phyloP scores from a whole-genome alignment of 768 basidiomycete genomes.

The Podaxis sp. region DNA sequence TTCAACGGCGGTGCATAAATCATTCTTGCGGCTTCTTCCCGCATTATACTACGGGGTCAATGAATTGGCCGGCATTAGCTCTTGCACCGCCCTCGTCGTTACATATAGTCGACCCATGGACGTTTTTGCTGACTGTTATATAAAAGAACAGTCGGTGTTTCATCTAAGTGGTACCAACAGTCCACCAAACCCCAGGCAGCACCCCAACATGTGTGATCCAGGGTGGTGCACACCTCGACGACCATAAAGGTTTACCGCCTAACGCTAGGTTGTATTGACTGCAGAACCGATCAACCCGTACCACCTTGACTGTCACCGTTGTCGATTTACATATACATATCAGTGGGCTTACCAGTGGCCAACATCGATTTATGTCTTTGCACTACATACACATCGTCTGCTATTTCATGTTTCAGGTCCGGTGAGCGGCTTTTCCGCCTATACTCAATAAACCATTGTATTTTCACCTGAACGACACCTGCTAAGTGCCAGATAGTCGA shows the following conservation, averaged over 20 bases:
- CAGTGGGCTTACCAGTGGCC: no score
- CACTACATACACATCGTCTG: no score
- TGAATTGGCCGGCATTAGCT: not conserved
- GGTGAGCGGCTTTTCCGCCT: no score
- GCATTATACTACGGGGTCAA: not conserved
- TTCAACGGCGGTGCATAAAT: no score
- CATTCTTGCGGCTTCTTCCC: no score
- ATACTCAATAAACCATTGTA: no score
- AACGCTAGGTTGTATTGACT: not conserved
- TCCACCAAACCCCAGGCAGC: not conserved
- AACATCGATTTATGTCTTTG: no score
- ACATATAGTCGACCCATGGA: not conserved
- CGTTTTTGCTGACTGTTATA: not conserved
- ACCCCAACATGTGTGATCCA: not conserved
- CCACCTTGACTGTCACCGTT: not conserved
- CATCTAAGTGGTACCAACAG: not conserved
- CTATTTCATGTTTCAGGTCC: no score
- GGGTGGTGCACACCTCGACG: not conserved
- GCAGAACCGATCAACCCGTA: not conserved
- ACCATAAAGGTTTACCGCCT: not conserved
- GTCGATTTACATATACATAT: not conserved
- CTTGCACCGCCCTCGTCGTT: not conserved
- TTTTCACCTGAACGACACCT: no score
- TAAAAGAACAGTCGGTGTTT: not conserved
- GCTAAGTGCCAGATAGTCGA: no score